phyloP scores from a whole-genome alignment of 1,284 basidiomycete genomes.

The Sporisorium iseilematis-ciliati region DNA sequence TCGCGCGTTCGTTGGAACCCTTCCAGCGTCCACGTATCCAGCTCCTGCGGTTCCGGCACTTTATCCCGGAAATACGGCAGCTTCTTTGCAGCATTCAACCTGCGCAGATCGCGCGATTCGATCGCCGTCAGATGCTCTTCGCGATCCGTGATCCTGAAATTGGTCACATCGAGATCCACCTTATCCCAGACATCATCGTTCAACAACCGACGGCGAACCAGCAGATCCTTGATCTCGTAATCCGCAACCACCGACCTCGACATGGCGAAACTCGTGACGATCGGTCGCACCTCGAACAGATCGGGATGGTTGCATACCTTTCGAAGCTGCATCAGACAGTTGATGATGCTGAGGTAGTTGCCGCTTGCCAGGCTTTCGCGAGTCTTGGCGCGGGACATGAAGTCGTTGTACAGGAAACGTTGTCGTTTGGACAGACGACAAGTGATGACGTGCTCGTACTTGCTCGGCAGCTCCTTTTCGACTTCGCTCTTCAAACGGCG shows the following conservation, averaged over 20 bases:
- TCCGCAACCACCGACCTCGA: conserved; percentile 81
- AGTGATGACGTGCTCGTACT: conserved; percentile 92
- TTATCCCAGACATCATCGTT: conserved; percentile 72
- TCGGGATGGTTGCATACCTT: conserved; percentile 89
- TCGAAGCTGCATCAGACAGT: conserved; percentile 92
- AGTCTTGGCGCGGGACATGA: conserved; percentile 92
- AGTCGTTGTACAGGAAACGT: conserved; percentile 96
- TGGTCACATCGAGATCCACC: conserved; percentile 78
- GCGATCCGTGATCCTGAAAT: conserved; percentile 76
- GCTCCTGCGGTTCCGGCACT: conserved; percentile 72
- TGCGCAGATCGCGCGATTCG: conserved; percentile 74
- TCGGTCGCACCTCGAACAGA: conserved; percentile 92
- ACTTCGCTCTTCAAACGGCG: conserved; percentile 95
- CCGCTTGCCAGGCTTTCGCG: conserved; percentile 87
- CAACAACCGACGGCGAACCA: conserved; percentile 81
- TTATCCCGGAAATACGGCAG: conserved; percentile 72
- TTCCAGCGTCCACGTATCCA: conserved; percentile 80
- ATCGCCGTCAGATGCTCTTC: conserved; percentile 72
- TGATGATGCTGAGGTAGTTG: conserved; percentile 84
- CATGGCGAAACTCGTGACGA: conserved; percentile 92
- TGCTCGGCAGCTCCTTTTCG: conserved; percentile 93
- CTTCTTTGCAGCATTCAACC: conserved; percentile 81
- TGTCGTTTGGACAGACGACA: conserved; percentile 94
- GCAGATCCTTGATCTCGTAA: conserved; percentile 88
- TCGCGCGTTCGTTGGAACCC: conserved; percentile 78